Conservation (phyloP, 768 basidiomycete genomes). For the Lentinula boryana region DNA sequence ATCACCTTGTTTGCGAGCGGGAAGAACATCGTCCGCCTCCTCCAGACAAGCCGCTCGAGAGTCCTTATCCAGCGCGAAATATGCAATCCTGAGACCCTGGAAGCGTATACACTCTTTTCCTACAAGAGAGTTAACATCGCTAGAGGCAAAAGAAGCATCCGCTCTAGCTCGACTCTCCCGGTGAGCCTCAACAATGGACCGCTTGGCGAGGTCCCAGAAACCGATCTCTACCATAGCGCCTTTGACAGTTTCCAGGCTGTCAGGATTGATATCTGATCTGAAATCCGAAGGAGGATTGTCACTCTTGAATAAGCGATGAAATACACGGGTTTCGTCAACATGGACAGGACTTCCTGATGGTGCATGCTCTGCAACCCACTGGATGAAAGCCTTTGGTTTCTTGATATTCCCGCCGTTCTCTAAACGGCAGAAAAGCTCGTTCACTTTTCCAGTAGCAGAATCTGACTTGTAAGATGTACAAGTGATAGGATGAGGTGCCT, state of each 20-base stretch:
- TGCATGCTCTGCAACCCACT: slow-evolving; percentile 90
- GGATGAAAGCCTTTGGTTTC: slow-evolving; percentile 93
- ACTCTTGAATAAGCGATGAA: slow-evolving; percentile 91
- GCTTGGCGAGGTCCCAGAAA: slow-evolving; percentile 80
- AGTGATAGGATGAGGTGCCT: slow-evolving; percentile 87
- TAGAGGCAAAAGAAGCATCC: slow-evolving; percentile 63
- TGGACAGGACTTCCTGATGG: slow-evolving; percentile 75
- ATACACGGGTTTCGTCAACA: slow-evolving; percentile 87
- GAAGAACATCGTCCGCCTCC: slow-evolving; percentile 35
- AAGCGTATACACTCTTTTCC: slow-evolving; percentile 93
- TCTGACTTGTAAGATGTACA: slow-evolving; percentile 87
- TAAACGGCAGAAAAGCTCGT: slow-evolving; percentile 72
- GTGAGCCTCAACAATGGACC: slow-evolving; percentile 56
- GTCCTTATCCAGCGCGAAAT: slow-evolving; percentile 92
- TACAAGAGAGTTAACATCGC: slow-evolving; percentile 57
- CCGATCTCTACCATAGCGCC: slow-evolving; percentile 85
- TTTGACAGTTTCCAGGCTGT: slow-evolving; percentile 75
- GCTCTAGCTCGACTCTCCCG: slow-evolving; percentile 60
- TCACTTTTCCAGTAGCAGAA: slow-evolving; percentile 61
- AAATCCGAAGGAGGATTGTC: slow-evolving; percentile 83
- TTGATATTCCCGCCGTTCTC: slow-evolving; percentile 62
- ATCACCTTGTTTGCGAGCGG: slow-evolving; percentile 61
- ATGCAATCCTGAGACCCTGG: slow-evolving; percentile 93
- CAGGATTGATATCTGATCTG: slow-evolving; percentile 72
- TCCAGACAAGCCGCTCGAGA: slow-evolving; percentile 61